These are phyloP conservation scores for Boletus fagicola DNA, from an alignment of 768 basidiomycete genomes.

Conservation along the genomic window DNA sequence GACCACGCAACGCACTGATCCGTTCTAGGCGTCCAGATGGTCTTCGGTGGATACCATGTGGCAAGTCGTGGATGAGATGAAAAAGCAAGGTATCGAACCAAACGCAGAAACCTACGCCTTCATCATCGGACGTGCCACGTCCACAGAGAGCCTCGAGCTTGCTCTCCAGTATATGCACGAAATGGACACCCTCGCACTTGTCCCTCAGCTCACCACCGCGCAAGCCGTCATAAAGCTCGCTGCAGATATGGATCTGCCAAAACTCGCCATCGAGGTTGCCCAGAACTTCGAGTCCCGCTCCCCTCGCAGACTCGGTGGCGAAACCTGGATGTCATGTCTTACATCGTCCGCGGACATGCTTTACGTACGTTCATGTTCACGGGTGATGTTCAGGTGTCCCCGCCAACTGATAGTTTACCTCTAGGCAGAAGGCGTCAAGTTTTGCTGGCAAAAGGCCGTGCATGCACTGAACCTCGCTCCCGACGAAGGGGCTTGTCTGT, in stretches of 20 bases:
- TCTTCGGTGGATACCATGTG: conserved; percentile 40
- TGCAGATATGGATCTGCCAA: conserved; percentile 51
- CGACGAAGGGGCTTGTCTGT: conserved; percentile 71
- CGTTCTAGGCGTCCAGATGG: conserved; percentile 45
- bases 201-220: conserved; percentile 48
- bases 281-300: conserved; percentile 55
- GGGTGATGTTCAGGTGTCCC: not conserved
- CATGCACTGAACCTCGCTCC: conserved; percentile 52
- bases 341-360: conserved; percentile 58
- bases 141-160: conserved; percentile 58
- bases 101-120: conserved; percentile 52
- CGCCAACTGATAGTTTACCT: not conserved
- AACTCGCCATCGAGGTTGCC: conserved; percentile 72
- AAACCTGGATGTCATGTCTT: conserved; percentile 68
- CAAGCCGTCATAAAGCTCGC: conserved; percentile 54
- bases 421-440: conserved; percentile 65
- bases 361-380: conserved; percentile 56
- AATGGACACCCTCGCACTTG: conserved; percentile 52
- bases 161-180: conserved; percentile 59
- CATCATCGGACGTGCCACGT: conserved; percentile 48
- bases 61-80: conserved; percentile 56
- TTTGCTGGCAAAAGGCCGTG: conserved; percentile 62
- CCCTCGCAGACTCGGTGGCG: conserved; percentile 49
- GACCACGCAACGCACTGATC: conserved; percentile 8
- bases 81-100: conserved; percentile 45